These are phyloP conservation scores for Dacryopinax spathularia DNA, from an alignment of 768 basidiomycete genomes.

Conservation along the genomic window DNA sequence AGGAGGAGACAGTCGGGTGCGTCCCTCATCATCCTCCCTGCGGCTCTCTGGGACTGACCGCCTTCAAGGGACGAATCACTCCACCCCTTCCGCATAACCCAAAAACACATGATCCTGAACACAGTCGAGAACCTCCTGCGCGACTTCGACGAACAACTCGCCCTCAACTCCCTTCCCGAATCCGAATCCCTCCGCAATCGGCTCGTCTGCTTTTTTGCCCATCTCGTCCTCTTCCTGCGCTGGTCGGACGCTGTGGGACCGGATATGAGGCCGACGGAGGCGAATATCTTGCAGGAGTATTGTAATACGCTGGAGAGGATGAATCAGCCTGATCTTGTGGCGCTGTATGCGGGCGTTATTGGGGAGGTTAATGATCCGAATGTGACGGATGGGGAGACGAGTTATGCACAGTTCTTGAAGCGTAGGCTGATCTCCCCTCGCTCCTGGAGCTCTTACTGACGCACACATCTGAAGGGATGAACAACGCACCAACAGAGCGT, in stretches of 20 bases:
- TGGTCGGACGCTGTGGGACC: slow-evolving; percentile 63
- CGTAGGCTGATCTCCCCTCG: background rate
- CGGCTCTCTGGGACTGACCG: no score
- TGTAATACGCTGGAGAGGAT: slow-evolving; percentile 65
- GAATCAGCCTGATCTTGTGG: slow-evolving; percentile 49
- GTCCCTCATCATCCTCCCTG: background rate
- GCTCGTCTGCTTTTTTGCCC: slow-evolving; percentile 77
- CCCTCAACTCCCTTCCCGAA: slow-evolving; percentile 13
- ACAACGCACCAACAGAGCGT: background rate
- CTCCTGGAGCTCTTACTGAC: background rate
- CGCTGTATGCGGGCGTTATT: slow-evolving; percentile 82
- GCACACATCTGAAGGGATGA: background rate
- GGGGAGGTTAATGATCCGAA: slow-evolving; percentile 49
- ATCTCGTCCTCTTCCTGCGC: slow-evolving; percentile 79
- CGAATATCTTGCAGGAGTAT: slow-evolving; percentile 69
- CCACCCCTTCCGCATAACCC: slow-evolving; percentile 69
- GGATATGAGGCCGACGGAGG: slow-evolving; percentile 49
- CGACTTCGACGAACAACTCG: slow-evolving; percentile 28
- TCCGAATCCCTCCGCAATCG: slow-evolving; percentile 14
- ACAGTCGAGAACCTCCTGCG: slow-evolving; percentile 54
- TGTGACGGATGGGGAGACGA: slow-evolving; percentile 41
- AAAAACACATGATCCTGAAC: slow-evolving; percentile 62
- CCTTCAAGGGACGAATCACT: slow-evolving; percentile 17
- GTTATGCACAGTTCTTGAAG: background rate
- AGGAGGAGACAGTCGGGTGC: background rate